These are phyloP conservation scores for Zoysia pacifica DNA, from an alignment of 176 grass and related monocot species.

Conservation along the genomic window DNA sequence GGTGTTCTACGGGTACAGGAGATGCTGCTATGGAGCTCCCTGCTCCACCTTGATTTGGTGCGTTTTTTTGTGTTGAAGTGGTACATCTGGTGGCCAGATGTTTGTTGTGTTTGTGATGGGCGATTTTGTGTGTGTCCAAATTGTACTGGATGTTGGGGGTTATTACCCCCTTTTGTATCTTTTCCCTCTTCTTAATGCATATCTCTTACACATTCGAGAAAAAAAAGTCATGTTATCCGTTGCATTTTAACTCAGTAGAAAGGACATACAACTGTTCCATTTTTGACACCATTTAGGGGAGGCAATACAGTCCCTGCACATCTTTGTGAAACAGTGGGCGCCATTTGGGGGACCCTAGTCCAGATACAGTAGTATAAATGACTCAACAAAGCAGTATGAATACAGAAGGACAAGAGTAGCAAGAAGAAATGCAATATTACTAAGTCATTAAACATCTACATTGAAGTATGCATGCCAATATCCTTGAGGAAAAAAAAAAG, in stretches of 20 bases:
- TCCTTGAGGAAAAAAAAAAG: no score
- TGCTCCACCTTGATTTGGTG: no score
- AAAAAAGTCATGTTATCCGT: slow-evolving; percentile 13
- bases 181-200: no score
- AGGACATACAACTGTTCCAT: slow-evolving; percentile 62
- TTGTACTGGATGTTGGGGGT: no score
- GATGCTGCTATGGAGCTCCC: no score
- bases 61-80: no score
- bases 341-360: slow-evolving; percentile 94
- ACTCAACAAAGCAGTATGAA: slow-evolving; percentile 22
- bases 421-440: not conserved
- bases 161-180: no score
- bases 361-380: slow-evolving; percentile 49
- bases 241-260: slow-evolving; percentile 17
- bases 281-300: slow-evolving; percentile 65
- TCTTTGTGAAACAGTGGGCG: slow-evolving; percentile 70
- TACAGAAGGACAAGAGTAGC: not conserved
- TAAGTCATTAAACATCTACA: not conserved
- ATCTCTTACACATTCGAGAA: no score
- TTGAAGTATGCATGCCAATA: not conserved
- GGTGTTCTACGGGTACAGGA: no score
- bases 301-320: slow-evolving; percentile 76
- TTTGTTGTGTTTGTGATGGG: no score
- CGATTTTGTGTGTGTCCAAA: no score
- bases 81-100: no score